Evolutionary conservation across 345 rosid genomes (phyloP).

Genomic region (Dipteronia dyeriana): DNA sequence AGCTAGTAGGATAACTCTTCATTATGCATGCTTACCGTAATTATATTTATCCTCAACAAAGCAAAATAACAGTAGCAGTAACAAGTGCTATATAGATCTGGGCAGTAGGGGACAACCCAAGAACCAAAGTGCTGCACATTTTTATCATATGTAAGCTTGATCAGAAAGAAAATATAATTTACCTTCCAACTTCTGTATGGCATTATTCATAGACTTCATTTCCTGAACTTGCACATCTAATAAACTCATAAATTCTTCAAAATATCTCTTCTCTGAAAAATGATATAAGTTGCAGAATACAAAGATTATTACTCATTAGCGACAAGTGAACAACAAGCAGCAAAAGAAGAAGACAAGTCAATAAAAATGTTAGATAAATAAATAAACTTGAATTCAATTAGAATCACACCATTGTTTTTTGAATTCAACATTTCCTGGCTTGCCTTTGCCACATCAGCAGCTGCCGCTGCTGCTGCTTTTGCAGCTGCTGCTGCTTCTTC

Average conservation of each 20-base stretch:
- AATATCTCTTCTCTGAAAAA: constrained; percentile 63
- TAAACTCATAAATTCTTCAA: constrained; percentile 60
- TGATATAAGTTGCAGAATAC: constrained; percentile 16
- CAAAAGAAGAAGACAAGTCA: constrained; percentile 16
- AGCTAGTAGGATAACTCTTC: background rate
- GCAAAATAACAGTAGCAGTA: background rate
- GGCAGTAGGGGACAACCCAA: constrained; percentile 1
- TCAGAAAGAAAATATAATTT: constrained; percentile 17
- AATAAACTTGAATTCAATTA: background rate
- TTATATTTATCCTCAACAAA: background rate
- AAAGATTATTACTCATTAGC: constrained; percentile 11
- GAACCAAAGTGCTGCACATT: constrained; percentile 11
- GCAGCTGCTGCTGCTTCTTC: constrained; percentile 97
- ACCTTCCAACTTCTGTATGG: constrained; percentile 77
- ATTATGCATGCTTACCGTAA: background rate
- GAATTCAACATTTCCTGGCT: constrained; percentile 82
- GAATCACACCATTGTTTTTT: constrained; percentile 59
- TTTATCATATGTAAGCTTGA: background rate
- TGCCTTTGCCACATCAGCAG: constrained; percentile 85
- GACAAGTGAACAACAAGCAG: background rate
- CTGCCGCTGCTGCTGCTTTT: constrained; percentile 88
- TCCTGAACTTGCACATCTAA: constrained; percentile 79
- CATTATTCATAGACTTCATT: constrained; percentile 74
- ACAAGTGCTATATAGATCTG: background rate
- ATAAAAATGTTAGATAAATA: background rate